Evolutionary conservation across 371 early-diverging fungal species (phyloP).

Genomic region (Mortierella sp.): DNA sequence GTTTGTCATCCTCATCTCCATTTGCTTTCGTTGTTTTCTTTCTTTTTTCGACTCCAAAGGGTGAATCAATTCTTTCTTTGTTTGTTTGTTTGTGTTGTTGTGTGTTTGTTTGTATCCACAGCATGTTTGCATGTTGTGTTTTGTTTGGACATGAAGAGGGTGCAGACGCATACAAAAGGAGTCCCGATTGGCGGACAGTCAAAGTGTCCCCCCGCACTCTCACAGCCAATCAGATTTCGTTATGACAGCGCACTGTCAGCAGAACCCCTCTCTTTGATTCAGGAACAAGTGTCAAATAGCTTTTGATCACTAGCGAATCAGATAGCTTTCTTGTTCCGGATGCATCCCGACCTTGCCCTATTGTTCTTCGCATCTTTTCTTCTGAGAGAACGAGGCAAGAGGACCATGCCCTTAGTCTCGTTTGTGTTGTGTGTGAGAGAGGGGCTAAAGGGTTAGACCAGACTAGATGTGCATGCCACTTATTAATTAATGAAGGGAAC

Average conservation of each 20-base stretch:
- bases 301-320: background rate
- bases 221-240: background rate
- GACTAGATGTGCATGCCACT: too few relatives aligned
- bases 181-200: slow-evolving; percentile 8
- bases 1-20: too few relatives aligned
- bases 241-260: background rate
- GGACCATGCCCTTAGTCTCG: too few relatives aligned
- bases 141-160: background rate
- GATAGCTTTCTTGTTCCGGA: background rate
- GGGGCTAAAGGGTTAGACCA: too few relatives aligned
- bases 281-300: background rate
- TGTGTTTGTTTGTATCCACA: background rate
- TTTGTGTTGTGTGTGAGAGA: too few relatives aligned
- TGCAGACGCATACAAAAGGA: background rate
- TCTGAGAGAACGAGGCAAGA: background rate
- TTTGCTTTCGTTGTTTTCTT: background rate
- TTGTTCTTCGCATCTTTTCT: background rate
- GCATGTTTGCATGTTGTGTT: background rate
- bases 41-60: background rate
- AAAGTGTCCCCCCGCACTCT: background rate
- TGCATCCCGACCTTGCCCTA: background rate
- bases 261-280: background rate
- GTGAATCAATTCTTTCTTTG: background rate
- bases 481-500: too few relatives aligned
- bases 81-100: background rate